Percentiles rank a stretch among this genome's conserved stretches.
These are phyloP conservation scores for Rachicladosporium sp. DNA, from an alignment of 2,329 filamentous ascomycete genomes.

Conservation along the genomic window DNA sequence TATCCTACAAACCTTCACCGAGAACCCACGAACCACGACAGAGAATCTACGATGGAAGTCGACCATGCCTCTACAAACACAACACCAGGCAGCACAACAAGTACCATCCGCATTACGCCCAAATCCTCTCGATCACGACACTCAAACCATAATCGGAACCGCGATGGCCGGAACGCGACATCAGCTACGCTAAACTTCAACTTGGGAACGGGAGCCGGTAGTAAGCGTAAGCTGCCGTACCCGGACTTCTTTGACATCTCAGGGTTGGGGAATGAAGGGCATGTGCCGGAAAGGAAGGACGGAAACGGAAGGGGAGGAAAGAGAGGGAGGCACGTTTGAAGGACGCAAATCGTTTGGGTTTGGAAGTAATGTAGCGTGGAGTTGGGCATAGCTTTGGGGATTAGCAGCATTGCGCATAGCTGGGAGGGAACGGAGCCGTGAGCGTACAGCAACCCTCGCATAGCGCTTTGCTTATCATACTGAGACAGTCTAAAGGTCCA, in stretches of 20 bases:
- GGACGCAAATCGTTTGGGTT: too few relatives aligned
- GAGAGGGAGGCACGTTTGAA: constrained; percentile 22
- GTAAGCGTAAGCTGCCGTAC: constrained; percentile 61
- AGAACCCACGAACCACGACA: constrained; percentile 36
- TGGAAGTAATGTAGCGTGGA: too few relatives aligned
- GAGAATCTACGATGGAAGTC: constrained; percentile 47
- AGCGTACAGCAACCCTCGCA: too few relatives aligned
- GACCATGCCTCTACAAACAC: constrained; percentile 10
- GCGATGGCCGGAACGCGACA: constrained; percentile 6
- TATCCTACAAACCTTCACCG: constrained; percentile 39
- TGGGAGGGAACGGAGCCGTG: too few relatives aligned
- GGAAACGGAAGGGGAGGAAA: constrained; percentile 20
- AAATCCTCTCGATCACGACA: constrained; percentile 15
- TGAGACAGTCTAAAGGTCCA: too few relatives aligned
- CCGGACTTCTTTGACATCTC: constrained; percentile 64
- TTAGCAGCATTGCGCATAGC: too few relatives aligned
- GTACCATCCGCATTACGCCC: background rate
- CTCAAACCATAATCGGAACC: constrained; percentile 18
- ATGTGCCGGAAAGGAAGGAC: constrained; percentile 8
- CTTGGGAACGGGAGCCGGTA: constrained; percentile 52
- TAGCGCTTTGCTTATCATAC: too few relatives aligned
- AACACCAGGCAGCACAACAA: constrained; percentile 1
- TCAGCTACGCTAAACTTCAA: constrained; percentile 25
- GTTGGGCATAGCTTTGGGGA: too few relatives aligned
- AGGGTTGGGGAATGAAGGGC: constrained; percentile 48